phyloP scores from a whole-genome alignment of 768 basidiomycete species.

The Termitomyces sp. region DNA sequence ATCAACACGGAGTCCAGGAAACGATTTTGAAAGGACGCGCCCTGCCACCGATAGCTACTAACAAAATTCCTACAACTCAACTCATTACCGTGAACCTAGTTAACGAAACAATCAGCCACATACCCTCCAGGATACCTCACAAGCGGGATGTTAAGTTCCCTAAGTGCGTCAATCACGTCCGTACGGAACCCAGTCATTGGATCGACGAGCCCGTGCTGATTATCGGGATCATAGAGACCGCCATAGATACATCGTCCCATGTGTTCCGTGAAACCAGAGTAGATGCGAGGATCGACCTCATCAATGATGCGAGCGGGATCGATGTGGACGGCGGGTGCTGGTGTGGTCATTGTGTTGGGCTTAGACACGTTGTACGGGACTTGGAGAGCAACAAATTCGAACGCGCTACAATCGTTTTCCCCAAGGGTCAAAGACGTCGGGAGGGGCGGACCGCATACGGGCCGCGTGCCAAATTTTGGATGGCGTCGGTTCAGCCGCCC shows the following conservation, averaged over 20 bases:
- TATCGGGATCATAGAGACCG: conserved; percentile 40
- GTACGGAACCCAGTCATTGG: conserved; percentile 43
- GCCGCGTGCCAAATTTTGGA: too few species aligned
- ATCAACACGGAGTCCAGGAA: background rate
- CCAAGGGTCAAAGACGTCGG: too few species aligned
- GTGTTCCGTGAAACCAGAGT: conserved; percentile 63
- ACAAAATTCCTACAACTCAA: conserved; percentile 40
- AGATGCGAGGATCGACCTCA: conserved; percentile 46
- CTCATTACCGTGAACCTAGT: background rate
- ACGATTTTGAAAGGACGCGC: conserved; percentile 10
- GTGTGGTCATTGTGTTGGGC: background rate
- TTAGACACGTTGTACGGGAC: too few species aligned
- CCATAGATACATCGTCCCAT: conserved; percentile 56
- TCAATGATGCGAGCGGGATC: conserved; percentile 39
- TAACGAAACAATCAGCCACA: conserved; percentile 7
- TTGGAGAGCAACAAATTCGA: too few species aligned
- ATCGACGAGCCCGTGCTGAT: conserved; percentile 33
- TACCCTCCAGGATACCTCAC: conserved; percentile 54
- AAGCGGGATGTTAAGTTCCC: conserved; percentile 44
- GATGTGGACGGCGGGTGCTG: conserved; percentile 34
- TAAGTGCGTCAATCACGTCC: conserved; percentile 46
- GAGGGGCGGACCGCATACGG: too few species aligned
- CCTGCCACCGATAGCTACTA: conserved; percentile 55
- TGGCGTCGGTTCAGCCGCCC: too few species aligned
- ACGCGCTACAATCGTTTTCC: too few species aligned